Percentiles rank a stretch among this genome's conserved stretches.
phyloP scores from a whole-genome alignment of 1,284 basidiomycete genomes.

The Papiliotrema fonsecae region DNA sequence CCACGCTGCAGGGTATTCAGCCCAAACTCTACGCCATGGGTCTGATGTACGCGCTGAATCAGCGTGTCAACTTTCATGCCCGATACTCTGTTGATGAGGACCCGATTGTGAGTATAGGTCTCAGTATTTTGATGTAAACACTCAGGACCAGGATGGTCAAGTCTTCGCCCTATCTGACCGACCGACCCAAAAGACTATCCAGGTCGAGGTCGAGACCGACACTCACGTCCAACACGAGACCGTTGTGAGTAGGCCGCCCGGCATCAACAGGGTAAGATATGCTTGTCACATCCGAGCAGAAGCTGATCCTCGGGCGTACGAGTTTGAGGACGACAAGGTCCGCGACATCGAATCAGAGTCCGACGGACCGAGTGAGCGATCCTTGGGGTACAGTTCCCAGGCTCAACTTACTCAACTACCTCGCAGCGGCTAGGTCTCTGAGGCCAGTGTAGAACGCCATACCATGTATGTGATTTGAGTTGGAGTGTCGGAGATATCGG shows the following conservation, averaged over 20 bases:
- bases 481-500: too few species aligned
- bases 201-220: constrained; percentile 24
- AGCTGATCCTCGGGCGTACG: too few species aligned
- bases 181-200: constrained; percentile 13
- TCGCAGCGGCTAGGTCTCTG: too few species aligned
- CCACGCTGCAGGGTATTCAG: constrained; percentile 21
- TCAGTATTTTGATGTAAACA: neutral
- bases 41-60: constrained; percentile 27
- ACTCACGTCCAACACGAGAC: constrained; percentile 16
- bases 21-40: constrained; percentile 26
- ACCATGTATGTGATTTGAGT: too few species aligned
- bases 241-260: neutral
- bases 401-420: too few species aligned
- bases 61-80: constrained; percentile 13
- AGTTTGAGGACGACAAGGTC: too few species aligned
- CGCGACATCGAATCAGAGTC: too few species aligned
- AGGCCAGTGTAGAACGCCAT: too few species aligned
- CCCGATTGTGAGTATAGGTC: constrained; percentile 2
- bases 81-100: constrained; percentile 1
- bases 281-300: too few species aligned
- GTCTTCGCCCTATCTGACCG: constrained; percentile 14
- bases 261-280: constrained; percentile 4
- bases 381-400: too few species aligned
- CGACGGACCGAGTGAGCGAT: too few species aligned
- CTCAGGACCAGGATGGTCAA: constrained; percentile 5